Conservation (phyloP, 1,284 basidiomycete species). For the Athelia sp. region DNA sequence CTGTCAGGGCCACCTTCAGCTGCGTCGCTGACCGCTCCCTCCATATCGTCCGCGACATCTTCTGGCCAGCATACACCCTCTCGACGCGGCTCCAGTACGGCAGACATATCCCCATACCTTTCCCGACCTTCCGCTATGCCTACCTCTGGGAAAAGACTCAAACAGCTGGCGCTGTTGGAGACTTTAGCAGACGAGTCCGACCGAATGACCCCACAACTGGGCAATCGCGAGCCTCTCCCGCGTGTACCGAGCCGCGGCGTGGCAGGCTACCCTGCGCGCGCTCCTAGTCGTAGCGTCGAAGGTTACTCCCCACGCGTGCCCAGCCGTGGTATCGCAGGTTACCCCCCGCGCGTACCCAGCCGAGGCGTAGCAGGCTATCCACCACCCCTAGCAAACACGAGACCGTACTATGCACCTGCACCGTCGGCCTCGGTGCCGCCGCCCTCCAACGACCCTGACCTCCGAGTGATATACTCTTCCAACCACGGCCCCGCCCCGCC, state of each 20-base stretch:
- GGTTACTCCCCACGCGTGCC: slow-evolving; percentile 1
- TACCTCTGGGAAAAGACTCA: slow-evolving; percentile 55
- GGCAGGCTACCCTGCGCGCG: not conserved
- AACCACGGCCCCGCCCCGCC: slow-evolving; percentile 9
- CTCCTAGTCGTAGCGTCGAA: not conserved
- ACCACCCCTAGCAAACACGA: not conserved
- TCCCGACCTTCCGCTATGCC: slow-evolving; percentile 42
- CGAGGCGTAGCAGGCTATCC: not conserved
- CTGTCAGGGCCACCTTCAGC: slow-evolving; percentile 12
- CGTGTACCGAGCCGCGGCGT: slow-evolving; percentile 9
- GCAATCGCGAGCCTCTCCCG: slow-evolving; percentile 27
- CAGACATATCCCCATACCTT: slow-evolving; percentile 64
- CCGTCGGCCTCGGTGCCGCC: slow-evolving; percentile 6
- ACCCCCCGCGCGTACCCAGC: not conserved
- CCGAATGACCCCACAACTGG: slow-evolving; percentile 45
- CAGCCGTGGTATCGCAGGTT: slow-evolving; percentile 6
- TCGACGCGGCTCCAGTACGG: slow-evolving; percentile 36
- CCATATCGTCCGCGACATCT: slow-evolving; percentile 8
- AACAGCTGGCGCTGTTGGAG: slow-evolving; percentile 72
- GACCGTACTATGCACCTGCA: not conserved
- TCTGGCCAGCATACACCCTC: slow-evolving; percentile 18
- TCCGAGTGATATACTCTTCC: slow-evolving; percentile 1
- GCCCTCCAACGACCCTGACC: slow-evolving; percentile 8
- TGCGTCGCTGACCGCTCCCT: slow-evolving; percentile 16
- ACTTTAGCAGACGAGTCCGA: slow-evolving; percentile 68